Conservation (phyloP, 176 grass and related monocot species). For the Bonia amplexicaulis region DNA sequence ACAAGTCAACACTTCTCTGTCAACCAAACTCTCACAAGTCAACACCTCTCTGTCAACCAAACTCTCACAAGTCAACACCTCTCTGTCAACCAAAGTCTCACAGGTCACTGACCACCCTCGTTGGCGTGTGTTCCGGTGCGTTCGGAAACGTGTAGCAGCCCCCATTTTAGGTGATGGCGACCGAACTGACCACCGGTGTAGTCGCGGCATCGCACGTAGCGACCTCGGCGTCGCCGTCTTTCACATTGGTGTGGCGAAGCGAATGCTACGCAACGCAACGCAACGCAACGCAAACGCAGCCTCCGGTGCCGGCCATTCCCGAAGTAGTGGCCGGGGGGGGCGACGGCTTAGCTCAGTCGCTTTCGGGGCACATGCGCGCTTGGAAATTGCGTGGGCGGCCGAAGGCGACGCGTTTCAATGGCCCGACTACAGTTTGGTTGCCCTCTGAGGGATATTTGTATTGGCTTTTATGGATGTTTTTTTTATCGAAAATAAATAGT, state of each 20-base stretch:
- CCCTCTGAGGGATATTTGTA: too few relatives aligned
- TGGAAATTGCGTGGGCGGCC: background rate
- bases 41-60: background rate
- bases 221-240: background rate
- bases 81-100: background rate
- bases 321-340: background rate
- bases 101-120: too few relatives aligned
- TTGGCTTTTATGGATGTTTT: too few relatives aligned
- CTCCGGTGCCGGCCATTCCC: background rate
- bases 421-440: too few relatives aligned
- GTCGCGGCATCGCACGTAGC: background rate
- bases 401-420: background rate
- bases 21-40: background rate
- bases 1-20: background rate
- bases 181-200: background rate
- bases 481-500: too few relatives aligned
- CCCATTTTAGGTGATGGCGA: background rate
- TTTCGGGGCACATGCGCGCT: constrained; percentile 10
- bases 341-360: background rate
- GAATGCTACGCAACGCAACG: too few relatives aligned
- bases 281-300: background rate
- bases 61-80: too few relatives aligned
- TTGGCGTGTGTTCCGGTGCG: too few relatives aligned
- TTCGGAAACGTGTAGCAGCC: background rate
- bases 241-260: background rate